These are phyloP conservation scores for Boletus albobrunnescens DNA, from an alignment of 1,284 basidiomycete genomes.

Conservation along the genomic window DNA sequence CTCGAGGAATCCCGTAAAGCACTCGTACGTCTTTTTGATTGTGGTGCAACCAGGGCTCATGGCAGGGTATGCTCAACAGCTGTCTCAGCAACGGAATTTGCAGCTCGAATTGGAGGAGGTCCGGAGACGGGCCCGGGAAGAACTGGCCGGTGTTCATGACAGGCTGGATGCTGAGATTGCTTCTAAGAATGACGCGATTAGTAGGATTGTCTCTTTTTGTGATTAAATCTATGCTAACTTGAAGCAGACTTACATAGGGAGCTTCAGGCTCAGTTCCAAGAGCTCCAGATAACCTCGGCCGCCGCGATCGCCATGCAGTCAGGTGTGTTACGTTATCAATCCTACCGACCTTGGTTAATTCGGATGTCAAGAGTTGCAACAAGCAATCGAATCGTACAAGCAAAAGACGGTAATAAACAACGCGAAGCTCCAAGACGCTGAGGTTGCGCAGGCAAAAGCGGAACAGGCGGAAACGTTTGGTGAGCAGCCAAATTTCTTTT, in stretches of 20 bases:
- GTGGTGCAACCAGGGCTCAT: background rate
- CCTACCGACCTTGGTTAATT: conserved; percentile 3
- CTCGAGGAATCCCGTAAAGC: conserved; percentile 72
- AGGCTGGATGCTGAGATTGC: conserved; percentile 51
- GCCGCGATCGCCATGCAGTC: conserved; percentile 58
- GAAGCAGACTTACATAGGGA: conserved; percentile 53
- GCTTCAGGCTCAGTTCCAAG: conserved; percentile 59
- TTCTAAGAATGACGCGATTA: conserved; percentile 55
- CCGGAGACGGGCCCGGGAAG: conserved; percentile 59
- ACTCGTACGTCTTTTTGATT: conserved; percentile 42
- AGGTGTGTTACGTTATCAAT: conserved; percentile 37
- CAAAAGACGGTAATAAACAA: conserved; percentile 59
- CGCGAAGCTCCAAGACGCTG: conserved; percentile 63
- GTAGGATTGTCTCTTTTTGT: conserved; percentile 35
- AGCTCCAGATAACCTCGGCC: conserved; percentile 60
- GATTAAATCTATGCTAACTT: background rate
- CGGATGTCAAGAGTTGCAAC: conserved; percentile 48
- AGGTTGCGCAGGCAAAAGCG: conserved; percentile 63
- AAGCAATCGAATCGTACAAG: conserved; percentile 63
- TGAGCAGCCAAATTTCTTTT: conserved; percentile 29
- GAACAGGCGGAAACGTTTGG: conserved; percentile 63
- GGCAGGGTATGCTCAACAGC: conserved; percentile 34
- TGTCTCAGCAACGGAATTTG: conserved; percentile 63
- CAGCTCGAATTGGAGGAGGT: conserved; percentile 63
- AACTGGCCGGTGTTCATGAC: conserved; percentile 53